A percentile compares a stretch with the other conserved stretches of the same genome.
These are phyloP conservation scores for Turnera subulata DNA, from an alignment of 345 rosid species.

Conservation along the genomic window DNA sequence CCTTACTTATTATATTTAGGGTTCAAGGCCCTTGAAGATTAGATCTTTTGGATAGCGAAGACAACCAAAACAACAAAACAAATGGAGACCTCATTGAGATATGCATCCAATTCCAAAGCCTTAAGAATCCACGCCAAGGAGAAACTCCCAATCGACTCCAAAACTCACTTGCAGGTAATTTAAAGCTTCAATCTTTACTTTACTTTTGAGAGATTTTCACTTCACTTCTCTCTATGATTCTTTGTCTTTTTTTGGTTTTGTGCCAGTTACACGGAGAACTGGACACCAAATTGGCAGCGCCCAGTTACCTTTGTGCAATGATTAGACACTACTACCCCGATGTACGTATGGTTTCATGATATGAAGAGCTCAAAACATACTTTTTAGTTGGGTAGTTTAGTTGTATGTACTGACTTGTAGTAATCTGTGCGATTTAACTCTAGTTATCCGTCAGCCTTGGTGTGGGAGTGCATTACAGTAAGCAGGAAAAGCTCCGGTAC, in stretches of 20 bases:
- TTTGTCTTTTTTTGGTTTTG: slow-evolving; percentile 3
- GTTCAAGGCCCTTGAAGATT: too few species aligned
- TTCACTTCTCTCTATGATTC: not conserved
- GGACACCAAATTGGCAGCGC: slow-evolving; percentile 70
- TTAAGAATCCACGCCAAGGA: slow-evolving; percentile 84
- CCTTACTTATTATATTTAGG: too few species aligned
- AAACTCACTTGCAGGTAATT: slow-evolving; percentile 76
- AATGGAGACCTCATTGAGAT: slow-evolving; percentile 90
- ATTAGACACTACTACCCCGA: slow-evolving; percentile 63
- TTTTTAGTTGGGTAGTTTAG: not conserved
- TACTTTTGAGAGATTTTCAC: too few species aligned
- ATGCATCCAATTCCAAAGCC: slow-evolving; percentile 51
- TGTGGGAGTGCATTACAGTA: slow-evolving; percentile 67
- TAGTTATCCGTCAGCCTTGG: slow-evolving; percentile 65
- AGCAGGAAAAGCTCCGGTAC: slow-evolving; percentile 61
- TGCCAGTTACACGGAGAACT: slow-evolving; percentile 81
- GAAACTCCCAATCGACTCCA: slow-evolving; percentile 55
- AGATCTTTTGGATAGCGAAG: too few species aligned
- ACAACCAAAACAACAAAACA: too few species aligned
- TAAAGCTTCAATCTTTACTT: too few species aligned
- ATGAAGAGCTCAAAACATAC: too few species aligned
- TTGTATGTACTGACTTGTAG: not conserved
- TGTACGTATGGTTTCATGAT: slow-evolving; percentile 32
- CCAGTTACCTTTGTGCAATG: slow-evolving; percentile 56
- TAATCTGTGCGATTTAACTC: not conserved